Evolutionary conservation across 768 basidiomycete genomes (phyloP).

Genomic region (Albatrellus ellisii): DNA sequence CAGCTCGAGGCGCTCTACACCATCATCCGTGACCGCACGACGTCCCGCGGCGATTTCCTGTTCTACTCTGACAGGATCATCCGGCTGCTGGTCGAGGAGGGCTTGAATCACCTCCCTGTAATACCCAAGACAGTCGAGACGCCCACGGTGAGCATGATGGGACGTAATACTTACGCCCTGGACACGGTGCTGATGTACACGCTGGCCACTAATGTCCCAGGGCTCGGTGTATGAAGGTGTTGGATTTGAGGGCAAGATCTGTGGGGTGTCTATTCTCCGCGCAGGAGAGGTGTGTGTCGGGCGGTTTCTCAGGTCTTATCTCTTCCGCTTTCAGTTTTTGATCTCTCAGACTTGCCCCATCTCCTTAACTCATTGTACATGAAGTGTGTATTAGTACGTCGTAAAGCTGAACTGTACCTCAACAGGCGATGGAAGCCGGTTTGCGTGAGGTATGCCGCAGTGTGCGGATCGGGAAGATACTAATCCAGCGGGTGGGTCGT

Average conservation of each 20-base stretch:
- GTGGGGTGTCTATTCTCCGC: slow-evolving; percentile 88
- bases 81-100: slow-evolving; percentile 66
- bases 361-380: too few species aligned
- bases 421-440: slow-evolving; percentile 93
- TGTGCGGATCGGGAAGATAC: slow-evolving; percentile 92
- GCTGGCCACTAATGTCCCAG: slow-evolving; percentile 19
- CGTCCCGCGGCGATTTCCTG: slow-evolving; percentile 85
- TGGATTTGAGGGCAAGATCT: slow-evolving; percentile 92
- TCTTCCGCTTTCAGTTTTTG: not conserved
- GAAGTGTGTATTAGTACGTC: too few species aligned
- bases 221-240: slow-evolving; percentile 83
- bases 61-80: slow-evolving; percentile 95
- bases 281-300: slow-evolving; percentile 64
- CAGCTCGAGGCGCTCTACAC: slow-evolving; percentile 95
- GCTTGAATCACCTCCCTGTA: slow-evolving; percentile 79
- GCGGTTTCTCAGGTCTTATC: not conserved
- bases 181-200: not conserved
- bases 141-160: slow-evolving; percentile 43
- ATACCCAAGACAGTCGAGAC: slow-evolving; percentile 67
- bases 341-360: too few species aligned
- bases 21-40: slow-evolving; percentile 83
- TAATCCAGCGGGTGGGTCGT: slow-evolving; percentile 77
- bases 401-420: too few species aligned
- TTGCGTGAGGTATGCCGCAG: slow-evolving; percentile 90
- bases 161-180: not conserved